Evolutionary conservation across 192 early-diverging fungal genomes (phyloP).

Genomic region (Rhizophagus prolifer): DNA sequence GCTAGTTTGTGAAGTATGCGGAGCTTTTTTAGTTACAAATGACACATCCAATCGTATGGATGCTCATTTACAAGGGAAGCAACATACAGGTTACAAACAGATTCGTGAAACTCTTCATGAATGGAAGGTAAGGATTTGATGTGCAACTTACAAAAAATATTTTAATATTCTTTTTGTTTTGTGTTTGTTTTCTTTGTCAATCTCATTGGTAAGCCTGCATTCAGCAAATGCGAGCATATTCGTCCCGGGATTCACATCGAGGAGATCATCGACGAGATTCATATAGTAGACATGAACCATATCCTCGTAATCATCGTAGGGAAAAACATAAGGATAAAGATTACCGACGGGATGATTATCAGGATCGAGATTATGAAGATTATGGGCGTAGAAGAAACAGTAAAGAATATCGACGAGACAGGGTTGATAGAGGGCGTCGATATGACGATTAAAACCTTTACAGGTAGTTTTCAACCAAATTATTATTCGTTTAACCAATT

Average conservation of each 20-base stretch:
- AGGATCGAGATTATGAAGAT: slow-evolving; percentile 15
- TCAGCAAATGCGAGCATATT: slow-evolving; percentile 16
- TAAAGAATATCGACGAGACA: slow-evolving; percentile 18
- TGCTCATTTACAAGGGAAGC: slow-evolving; percentile 81
- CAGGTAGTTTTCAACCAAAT: neutral
- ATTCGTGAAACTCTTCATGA: slow-evolving; percentile 76
- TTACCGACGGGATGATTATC: slow-evolving; percentile 30
- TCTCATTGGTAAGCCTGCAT: slow-evolving; percentile 8
- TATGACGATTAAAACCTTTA: slow-evolving; percentile 19
- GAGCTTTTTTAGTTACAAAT: slow-evolving; percentile 79
- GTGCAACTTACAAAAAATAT: no score
- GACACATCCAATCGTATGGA: slow-evolving; percentile 80
- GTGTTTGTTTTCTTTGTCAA: neutral
- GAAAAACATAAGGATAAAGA: slow-evolving; percentile 43
- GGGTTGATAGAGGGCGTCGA: slow-evolving; percentile 17
- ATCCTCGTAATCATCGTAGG: slow-evolving; percentile 40
- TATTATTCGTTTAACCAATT: neutral
- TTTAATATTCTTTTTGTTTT: neutral
- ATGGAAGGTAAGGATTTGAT: slow-evolving; percentile 44
- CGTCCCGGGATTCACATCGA: slow-evolving; percentile 18
- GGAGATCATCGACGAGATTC: slow-evolving; percentile 30
- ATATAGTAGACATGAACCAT: slow-evolving; percentile 38
- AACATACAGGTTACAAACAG: slow-evolving; percentile 78
- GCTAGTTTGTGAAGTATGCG: slow-evolving; percentile 83
- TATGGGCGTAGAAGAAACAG: slow-evolving; percentile 3